Conservation (phyloP, 129 eudicot genomes). For the Helichrysum umbraculigerum region DNA sequence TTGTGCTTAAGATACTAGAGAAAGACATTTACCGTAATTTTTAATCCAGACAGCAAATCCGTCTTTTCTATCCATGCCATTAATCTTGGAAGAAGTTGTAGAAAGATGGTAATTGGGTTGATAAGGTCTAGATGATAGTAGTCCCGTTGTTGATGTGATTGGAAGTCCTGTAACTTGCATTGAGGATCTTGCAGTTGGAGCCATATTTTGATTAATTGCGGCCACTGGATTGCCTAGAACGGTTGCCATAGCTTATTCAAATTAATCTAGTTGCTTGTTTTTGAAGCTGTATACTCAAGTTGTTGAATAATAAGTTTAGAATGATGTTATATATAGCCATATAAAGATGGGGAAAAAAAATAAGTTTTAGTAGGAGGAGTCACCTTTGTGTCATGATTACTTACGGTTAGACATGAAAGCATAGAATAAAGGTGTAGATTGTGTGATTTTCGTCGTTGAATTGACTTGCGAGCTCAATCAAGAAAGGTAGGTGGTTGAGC, state of each 20-base stretch:
- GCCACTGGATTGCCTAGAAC: not conserved
- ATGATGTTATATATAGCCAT: constrained; percentile 16
- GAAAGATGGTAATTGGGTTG: constrained; percentile 19
- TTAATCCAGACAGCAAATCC: constrained; percentile 27
- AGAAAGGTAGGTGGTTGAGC: constrained; percentile 9
- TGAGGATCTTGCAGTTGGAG: constrained; percentile 14
- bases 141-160: constrained; percentile 24
- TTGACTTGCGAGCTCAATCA: not conserved
- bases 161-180: constrained; percentile 27
- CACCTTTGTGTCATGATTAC: not conserved
- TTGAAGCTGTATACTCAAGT: constrained; percentile 11
- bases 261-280: constrained; percentile 5
- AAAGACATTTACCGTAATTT: constrained; percentile 23
- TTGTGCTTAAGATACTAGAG: not conserved
- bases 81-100: constrained; percentile 27
- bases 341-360: not conserved
- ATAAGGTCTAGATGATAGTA: constrained; percentile 22
- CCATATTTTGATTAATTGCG: constrained; percentile 23
- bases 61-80: constrained; percentile 23
- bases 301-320: not conserved
- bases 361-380: not conserved
- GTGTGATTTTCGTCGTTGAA: not conserved
- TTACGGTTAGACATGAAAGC: not conserved
- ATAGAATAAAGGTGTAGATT: not conserved
- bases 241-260: not conserved